These are phyloP conservation scores for Wickerhamiella brachini DNA, from an alignment of 805 yeast species.

Conservation along the genomic window DNA sequence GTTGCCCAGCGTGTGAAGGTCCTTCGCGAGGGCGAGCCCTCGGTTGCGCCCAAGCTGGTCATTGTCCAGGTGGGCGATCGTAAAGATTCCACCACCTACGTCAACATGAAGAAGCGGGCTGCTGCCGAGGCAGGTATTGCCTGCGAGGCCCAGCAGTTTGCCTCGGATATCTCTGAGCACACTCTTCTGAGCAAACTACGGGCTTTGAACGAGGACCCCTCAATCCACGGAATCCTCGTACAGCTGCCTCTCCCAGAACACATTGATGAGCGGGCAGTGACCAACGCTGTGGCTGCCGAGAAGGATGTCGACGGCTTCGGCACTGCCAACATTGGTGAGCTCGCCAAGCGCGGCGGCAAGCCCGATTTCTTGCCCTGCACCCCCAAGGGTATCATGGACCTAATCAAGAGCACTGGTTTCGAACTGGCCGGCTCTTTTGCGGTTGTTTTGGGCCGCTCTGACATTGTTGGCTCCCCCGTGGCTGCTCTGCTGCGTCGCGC, in stretches of 20 bases:
- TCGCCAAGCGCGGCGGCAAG: constrained; percentile 70
- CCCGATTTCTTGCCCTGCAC: constrained; percentile 89
- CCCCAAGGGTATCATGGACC: constrained; percentile 80
- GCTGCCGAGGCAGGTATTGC: constrained; percentile 69
- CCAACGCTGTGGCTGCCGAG: constrained; percentile 63
- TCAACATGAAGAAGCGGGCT: constrained; percentile 80
- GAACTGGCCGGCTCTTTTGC: constrained; percentile 65
- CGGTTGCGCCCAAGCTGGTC: constrained; percentile 59
- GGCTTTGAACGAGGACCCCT: constrained; percentile 54
- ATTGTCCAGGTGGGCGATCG: constrained; percentile 84
- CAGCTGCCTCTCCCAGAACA: constrained; percentile 82
- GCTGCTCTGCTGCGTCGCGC: constrained; percentile 65
- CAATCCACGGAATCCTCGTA: constrained; percentile 74
- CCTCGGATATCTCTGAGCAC: constrained; percentile 46
- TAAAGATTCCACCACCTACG: constrained; percentile 86
- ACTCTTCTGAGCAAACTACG: constrained; percentile 44
- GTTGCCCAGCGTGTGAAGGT: constrained; percentile 36
- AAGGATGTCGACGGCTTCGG: constrained; percentile 97
- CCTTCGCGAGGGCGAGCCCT: constrained; percentile 29
- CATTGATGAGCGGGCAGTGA: constrained; percentile 63
- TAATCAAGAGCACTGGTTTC: constrained; percentile 57
- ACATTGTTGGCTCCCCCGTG: constrained; percentile 91
- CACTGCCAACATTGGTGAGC: constrained; percentile 75
- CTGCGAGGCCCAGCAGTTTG: constrained; percentile 52
- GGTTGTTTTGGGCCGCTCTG: constrained; percentile 89